These are phyloP conservation scores for Streptanthus diversifolius DNA, from an alignment of 345 rosid genomes.

Conservation along the genomic window DNA sequence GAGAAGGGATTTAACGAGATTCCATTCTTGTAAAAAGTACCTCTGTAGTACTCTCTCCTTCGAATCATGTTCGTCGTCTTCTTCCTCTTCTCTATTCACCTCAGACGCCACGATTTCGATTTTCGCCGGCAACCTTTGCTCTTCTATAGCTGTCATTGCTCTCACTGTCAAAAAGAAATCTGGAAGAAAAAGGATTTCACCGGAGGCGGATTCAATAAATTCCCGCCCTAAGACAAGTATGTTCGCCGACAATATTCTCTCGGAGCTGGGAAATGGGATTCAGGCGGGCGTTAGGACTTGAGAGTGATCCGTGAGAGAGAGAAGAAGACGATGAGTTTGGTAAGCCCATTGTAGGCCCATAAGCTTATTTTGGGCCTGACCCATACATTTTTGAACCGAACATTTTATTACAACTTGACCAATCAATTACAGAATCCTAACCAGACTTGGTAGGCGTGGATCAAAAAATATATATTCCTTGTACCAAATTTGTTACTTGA, in stretches of 20 bases:
- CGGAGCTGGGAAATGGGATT: neutral
- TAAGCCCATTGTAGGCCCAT: conserved; percentile 1
- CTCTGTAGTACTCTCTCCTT: conserved; percentile 69
- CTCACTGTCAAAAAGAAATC: neutral
- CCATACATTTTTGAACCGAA: neutral
- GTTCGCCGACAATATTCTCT: conserved; percentile 17
- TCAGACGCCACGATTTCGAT: conserved; percentile 9
- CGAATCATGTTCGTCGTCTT: conserved; percentile 72
- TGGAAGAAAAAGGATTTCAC: neutral
- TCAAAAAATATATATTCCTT: neutral
- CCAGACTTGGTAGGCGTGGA: neutral
- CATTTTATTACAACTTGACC: neutral
- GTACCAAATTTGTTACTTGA: neutral
- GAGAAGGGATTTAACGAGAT: conserved; percentile 66
- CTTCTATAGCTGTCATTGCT: conserved; percentile 36
- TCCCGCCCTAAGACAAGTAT: conserved; percentile 8
- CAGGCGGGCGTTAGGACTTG: neutral
- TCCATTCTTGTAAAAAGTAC: conserved; percentile 87
- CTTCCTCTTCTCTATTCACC: conserved; percentile 38
- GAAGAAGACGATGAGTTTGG: neutral
- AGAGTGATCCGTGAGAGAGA: neutral
- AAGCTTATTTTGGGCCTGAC: neutral
- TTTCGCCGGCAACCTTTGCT: conserved; percentile 20
- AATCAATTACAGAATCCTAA: neutral
- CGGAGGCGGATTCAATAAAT: neutral